Percentiles rank a stretch among this genome's conserved stretches.
These are phyloP conservation scores for Auricularia sp. DNA, from an alignment of 768 basidiomycete species.

Conservation along the genomic window DNA sequence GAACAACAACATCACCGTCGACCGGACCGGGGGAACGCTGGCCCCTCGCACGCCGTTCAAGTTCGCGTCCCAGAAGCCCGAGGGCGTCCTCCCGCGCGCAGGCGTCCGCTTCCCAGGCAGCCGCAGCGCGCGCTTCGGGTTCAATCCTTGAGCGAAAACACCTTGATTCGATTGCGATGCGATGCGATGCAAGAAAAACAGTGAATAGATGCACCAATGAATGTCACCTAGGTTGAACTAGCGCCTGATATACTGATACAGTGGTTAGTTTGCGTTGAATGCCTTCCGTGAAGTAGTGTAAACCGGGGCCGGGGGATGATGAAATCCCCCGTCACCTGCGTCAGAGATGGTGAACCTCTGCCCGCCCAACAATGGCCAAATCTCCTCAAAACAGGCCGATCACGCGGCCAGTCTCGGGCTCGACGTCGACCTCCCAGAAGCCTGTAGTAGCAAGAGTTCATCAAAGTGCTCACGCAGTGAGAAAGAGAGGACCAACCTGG, in stretches of 20 bases:
- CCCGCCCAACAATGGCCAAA: not conserved
- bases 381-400: constrained; percentile 68
- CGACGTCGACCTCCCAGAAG: constrained; percentile 85
- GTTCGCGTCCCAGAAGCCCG: not conserved
- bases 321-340: not conserved
- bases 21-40: constrained; percentile 47
- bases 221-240: not conserved
- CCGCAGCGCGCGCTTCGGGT: not conserved
- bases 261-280: not conserved
- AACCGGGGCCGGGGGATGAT: not conserved
- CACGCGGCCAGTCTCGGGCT: constrained; percentile 69
- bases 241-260: not conserved
- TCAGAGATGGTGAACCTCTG: not conserved
- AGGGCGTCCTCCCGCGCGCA: not conserved
- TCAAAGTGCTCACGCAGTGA: not conserved
- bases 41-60: constrained; percentile 12
- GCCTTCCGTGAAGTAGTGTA: not conserved
- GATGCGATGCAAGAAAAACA: not conserved
- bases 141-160: not conserved
- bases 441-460: constrained; percentile 29
- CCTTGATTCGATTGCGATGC: not conserved
- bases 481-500: constrained; percentile 43
- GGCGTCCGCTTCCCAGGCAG: not conserved
- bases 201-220: too few species aligned
- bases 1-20: constrained; percentile 49